Percentiles rank a stretch among this genome's conserved stretches.
phyloP scores from a whole-genome alignment of 352 stramenopile species.

The Phytopythium helicoides region DNA sequence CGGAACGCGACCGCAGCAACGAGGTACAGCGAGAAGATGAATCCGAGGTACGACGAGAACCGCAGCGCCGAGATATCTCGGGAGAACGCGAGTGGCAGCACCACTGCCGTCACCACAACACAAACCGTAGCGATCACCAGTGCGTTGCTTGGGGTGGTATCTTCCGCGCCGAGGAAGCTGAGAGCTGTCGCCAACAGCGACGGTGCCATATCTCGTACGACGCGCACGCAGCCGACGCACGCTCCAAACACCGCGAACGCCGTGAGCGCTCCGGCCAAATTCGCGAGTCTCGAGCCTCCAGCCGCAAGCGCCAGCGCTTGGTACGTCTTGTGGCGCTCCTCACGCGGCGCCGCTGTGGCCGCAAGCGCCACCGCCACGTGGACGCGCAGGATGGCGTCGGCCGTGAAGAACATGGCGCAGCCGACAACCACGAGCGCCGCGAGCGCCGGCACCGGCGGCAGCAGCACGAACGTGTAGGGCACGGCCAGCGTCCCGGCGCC shows the following conservation, averaged over 20 bases:
- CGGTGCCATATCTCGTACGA: conserved; percentile 75
- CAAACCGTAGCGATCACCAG: conserved; percentile 41
- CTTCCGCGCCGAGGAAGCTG: conserved; percentile 16
- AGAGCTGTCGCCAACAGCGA: conserved; percentile 34
- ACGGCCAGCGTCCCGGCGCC: conserved; percentile 52
- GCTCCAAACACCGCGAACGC: conserved; percentile 76
- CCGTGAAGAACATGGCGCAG: conserved; percentile 68
- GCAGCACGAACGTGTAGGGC: conserved; percentile 65
- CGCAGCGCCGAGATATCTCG: conserved; percentile 66
- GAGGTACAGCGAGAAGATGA: conserved; percentile 67
- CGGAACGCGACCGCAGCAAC: conserved; percentile 62
- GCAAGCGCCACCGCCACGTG: conserved; percentile 48
- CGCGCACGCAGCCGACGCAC: conserved; percentile 67
- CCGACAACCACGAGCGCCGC: conserved; percentile 47
- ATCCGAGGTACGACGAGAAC: conserved; percentile 74
- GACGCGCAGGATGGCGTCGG: conserved; percentile 56
- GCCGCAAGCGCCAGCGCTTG: conserved; percentile 59
- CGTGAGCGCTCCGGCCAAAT: conserved; percentile 54
- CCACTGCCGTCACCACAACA: conserved; percentile 54
- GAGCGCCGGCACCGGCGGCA: conserved; percentile 39
- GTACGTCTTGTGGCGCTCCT: conserved; percentile 57
- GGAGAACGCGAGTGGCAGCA: conserved; percentile 64
- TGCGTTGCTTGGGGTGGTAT: conserved; percentile 26
- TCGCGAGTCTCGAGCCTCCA: conserved; percentile 44
- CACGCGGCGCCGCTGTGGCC: conserved; percentile 12